Base-by-base conservation (phyloP, 345 rosid genomes). In the Boechera retrofracta region DNA sequence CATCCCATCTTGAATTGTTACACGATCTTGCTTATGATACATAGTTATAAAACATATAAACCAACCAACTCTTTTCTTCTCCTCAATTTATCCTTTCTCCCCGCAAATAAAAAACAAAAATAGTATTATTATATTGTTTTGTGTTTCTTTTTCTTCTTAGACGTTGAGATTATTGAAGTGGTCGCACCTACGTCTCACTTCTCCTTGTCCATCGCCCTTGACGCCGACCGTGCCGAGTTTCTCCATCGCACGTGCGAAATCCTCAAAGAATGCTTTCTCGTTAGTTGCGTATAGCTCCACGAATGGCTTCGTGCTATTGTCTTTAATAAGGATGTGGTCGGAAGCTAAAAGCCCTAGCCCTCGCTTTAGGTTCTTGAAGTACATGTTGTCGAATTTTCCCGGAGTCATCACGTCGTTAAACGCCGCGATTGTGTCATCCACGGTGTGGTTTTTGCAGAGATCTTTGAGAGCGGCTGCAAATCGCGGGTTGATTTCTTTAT, bases 401-500 rank as follows among this genome's bases (percentile, higher is more conserved):
- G 92, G 92, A 1, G 89, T 83, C 85, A 82, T 74, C 47, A 83
- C 82, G 56, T 88, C 92, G 57, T 86, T 86, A 67, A 85, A 88
- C 28, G 86, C 92, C 4, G 90, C 76, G 75, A 86, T 80, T 11
- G 84, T 69, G 38, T 65, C 74, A 47, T 80, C 77, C 12, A 58
- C 62, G 0, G 73, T 74, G 70, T 79, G 80, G 53, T 86, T 79
- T 2, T 56, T 49, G 62, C 89, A 88, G 7, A 82, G 45, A 2
- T 44, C 60, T 68, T 60, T 82, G 0, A 88, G 61, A 42, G 83
- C 84, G 1, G 76, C 64, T 1, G 89, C 92, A 32, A 72, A 88
- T 53, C 36, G 38, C 11, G 86, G 86, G 77, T 86, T 67, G 9
- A 76, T 52, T 5, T 77, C 76, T 15, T 72, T 74, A 28, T 87